phyloP scores from a whole-genome alignment of 495 filamentous ascomycete species.

The Mytilinidion resinicola region DNA sequence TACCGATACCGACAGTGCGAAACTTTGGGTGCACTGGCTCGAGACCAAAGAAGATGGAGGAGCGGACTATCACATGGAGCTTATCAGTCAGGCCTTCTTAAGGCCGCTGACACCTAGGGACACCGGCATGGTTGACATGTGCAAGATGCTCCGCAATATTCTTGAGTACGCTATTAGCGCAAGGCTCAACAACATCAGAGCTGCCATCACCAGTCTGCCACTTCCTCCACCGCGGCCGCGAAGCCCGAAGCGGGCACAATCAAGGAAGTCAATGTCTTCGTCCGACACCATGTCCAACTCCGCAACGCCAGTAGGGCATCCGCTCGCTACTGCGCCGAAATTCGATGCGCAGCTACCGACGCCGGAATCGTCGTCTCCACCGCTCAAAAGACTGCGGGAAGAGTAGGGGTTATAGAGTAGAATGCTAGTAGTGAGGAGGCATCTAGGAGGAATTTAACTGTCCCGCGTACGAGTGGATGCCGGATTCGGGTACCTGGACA shows the following conservation, averaged over 20 bases:
- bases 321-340: conserved; percentile 7
- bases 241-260: conserved; percentile 13
- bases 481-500: too few relatives aligned
- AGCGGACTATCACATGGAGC: too few relatives aligned
- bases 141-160: conserved; percentile 15
- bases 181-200: conserved; percentile 9
- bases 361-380: neutral
- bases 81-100: too few relatives aligned
- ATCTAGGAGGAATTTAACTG: too few relatives aligned
- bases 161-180: conserved; percentile 13
- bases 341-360: conserved; percentile 6
- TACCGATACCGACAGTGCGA: too few relatives aligned
- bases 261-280: conserved; percentile 11
- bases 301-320: conserved; percentile 9
- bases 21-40: too few relatives aligned
- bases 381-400: too few relatives aligned
- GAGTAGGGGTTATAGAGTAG: too few relatives aligned
- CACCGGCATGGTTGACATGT: conserved; percentile 14
- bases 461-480: too few relatives aligned
- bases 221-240: conserved; percentile 13
- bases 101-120: too few relatives aligned
- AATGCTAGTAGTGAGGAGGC: too few relatives aligned
- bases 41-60: too few relatives aligned
- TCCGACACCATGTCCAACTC: conserved; percentile 12
- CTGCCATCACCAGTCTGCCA: conserved; percentile 11